Evolutionary conservation across 176 grass and related monocot species (phyloP), one percentile per base, ranked within the genome.

Genomic region (Triticum timopheevii): DNA sequence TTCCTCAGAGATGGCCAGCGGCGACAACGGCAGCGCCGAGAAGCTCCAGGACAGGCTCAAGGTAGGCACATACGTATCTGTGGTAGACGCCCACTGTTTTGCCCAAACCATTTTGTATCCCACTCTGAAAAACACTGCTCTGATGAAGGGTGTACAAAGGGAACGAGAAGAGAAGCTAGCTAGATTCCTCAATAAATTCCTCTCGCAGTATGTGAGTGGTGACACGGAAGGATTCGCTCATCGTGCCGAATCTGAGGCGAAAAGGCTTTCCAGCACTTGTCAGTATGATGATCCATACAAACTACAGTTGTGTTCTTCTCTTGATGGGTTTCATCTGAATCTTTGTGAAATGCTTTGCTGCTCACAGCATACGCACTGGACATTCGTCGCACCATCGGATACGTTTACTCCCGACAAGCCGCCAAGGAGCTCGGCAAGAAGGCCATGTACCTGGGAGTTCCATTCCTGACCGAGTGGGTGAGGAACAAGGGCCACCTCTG

Each of bases 341-440:
- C 11, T 59, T 39, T 25, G 20, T 69, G n/a, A 84, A 90, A 70
- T 91, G 8, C 28, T 30, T 91, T 91, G 6, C 47, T 44, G 82
- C 79, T 77, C 4, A 67, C 89, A 96, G 94, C 94, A 81, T 96
- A 91, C 74, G 92, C 94, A 45, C 77, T 94, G 70, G 89, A 96
- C 77, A 93, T 99, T 78, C 91, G 96, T 78, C 86, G 94, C 58
- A 99, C 97, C 61, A 94, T 99, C 28, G 97, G 97, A 25, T 99
- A 94, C 15, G 80, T 99, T 19, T 99, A 99, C 87, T 91, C 90
- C 56, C 85, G 94, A 49, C 97, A 99, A 82, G 94, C 94, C 65
- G 92, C 97, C 40, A 99, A 99, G 87, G 94, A 99, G 84, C 92
- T 96, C 31, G 97, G 97, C 47, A 99, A 96, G 86, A 99, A 96